Base-by-base conservation (phyloP, 352 stramenopile species). In the Phytophthora pisi region DNA sequence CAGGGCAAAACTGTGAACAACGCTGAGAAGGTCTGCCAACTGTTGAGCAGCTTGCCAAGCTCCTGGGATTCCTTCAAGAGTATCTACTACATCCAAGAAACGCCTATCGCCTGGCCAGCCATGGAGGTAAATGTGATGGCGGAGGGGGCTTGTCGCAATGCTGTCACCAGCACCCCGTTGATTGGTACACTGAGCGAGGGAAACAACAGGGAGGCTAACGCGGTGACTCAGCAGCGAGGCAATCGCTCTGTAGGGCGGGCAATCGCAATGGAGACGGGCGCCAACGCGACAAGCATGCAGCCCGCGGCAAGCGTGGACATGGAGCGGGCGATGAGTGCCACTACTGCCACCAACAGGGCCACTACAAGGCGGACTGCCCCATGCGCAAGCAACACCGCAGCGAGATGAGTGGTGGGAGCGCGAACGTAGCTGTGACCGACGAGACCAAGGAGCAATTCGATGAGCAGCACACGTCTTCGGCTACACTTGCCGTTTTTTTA, bases 61-160 rank as follows among this genome's bases (percentile, higher is more conserved):
- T 57, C 51, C 1, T 67, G 61, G 61, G 31, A 51, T 5, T 60
- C 34, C 1, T 62, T 62, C 36, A 58, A 62, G 36, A 57, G 42
- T n/a, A 57, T 62, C 0, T 57, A 62, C 52, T 58, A 57, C 61
- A 68, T 61, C n/a, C 52, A 68, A 50, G 52, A 68, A 15, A 47
- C 23, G 5, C 31, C 52, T 5, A 61, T 68, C 13, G 3, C 61
- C 2, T 62, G 61, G 61, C 3, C 10, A 15, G 9, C 43, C 8
- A 62, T 68, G 45, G 43, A 57, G 26, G 18, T 34, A 1, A 61
- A 56, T 28, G 52, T 62, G 15, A 57, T 68, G 61, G 30, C 51
- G 0, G 42, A 68, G 16, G 53, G 38, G 0, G 23, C 43, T 11
- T 13, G 38, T 8, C 38, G 38, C 36, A 57, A 57, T 47, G 30